phyloP scores from a whole-genome alignment of 192 early-diverging fungal genomes.

The Spizellomyces sp. region DNA sequence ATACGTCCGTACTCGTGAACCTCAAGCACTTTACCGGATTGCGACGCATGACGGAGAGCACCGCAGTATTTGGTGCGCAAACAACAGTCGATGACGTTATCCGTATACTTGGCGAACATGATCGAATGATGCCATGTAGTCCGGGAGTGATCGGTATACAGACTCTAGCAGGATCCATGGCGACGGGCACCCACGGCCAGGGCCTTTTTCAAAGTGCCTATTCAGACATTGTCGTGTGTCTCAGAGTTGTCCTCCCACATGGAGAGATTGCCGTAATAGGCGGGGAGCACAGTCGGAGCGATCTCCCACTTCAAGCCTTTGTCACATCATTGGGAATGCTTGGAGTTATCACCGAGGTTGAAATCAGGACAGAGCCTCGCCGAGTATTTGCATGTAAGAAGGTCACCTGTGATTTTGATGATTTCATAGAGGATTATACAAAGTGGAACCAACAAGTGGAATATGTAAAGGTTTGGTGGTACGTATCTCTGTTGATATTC shows the following conservation, averaged over 20 bases:
- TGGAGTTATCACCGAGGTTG: conserved; percentile 34
- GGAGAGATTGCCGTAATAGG: conserved; percentile 17
- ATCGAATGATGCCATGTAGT: conserved; percentile 27
- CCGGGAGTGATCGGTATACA: conserved; percentile 43
- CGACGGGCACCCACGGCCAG: conserved; percentile 49
- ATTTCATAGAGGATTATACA: conserved; percentile 13
- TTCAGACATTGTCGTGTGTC: conserved; percentile 27
- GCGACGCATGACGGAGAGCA: not conserved
- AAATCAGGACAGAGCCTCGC: conserved; percentile 17
- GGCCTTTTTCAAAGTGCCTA: conserved; percentile 30
- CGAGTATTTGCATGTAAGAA: conserved; percentile 29
- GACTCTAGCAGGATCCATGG: conserved; percentile 42
- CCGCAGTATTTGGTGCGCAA: conserved; percentile 33
- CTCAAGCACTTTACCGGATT: conserved; percentile 22
- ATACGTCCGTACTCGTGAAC: conserved; percentile 24
- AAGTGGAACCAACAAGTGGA: conserved; percentile 26
- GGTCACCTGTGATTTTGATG: conserved; percentile 26
- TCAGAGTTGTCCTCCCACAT: conserved; percentile 30
- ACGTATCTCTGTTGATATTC: too few relatives aligned
- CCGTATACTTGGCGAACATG: conserved; percentile 21
- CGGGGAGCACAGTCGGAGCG: not conserved
- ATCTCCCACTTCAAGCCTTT: conserved; percentile 28
- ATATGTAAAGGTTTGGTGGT: conserved; percentile 44
- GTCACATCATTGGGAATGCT: conserved; percentile 33
- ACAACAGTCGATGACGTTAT: conserved; percentile 35